Evolutionary conservation across 768 basidiomycete genomes (phyloP), one percentile per base, ranked within the genome.

Genomic region (Plicaturopsis crispa): DNA sequence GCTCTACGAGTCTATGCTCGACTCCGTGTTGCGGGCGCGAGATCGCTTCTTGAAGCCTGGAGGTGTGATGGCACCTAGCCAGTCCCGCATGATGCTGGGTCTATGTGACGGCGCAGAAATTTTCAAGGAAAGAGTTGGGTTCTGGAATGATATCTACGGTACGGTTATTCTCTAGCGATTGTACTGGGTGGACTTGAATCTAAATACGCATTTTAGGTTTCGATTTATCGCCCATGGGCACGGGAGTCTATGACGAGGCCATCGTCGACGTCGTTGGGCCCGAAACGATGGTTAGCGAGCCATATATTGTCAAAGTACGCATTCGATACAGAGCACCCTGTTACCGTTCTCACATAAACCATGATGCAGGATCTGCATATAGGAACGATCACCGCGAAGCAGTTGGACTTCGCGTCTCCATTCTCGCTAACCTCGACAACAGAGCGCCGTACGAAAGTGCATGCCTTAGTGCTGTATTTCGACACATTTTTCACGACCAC

Each of bases 1-100:
- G 17, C 72, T 97, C 16, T 97, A 97, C 59, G 94, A 99, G 60
- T 88, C 85, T 31, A 97, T 99, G 94, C 74, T 98, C 23, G 94
- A 97, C 58, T 94, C 92, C 2, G 94, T 99, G 13, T 66, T 99
- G 14, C 63, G 67, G 44, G 94, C 94, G 0, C 73, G 94, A 13
- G 91, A 97, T 57, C 73, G 83, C 16, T 97, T 90, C 63, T 68
- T 98, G 22, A 75, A 80, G 0, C 60, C 55, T 1, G 73, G 60
- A 4, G 91, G 93, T 1, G 62, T 96, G 18, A 83, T 98, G 81
- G 90, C 85, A 1, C 93, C 94, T 0, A 89, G 84, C 47, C 89
- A 97, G 48, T 86, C 80, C 46, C 71, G 77, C 52, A 85, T 98
- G 66, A 75, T 86, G 66, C 60, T 97, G n/a, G 77, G 71, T 13